phyloP scores from a whole-genome alignment of 1,284 basidiomycete genomes.

The Pisolithus thermaeus region DNA sequence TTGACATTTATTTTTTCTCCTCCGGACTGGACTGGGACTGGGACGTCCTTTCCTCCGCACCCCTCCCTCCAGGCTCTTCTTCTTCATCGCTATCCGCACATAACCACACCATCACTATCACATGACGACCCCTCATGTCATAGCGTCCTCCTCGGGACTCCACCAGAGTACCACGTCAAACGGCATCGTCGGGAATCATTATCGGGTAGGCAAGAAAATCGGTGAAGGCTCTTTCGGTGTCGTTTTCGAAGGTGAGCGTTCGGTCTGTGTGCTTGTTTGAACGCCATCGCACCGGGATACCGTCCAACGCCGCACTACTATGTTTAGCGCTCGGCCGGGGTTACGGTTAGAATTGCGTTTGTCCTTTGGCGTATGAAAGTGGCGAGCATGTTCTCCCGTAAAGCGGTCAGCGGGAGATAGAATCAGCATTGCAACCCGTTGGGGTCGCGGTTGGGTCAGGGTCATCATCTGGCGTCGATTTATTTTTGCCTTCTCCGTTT shows the following conservation, averaged over 20 bases:
- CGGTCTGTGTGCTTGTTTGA: not conserved
- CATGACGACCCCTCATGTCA: slow-evolving; percentile 75
- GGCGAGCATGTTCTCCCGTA: too few species aligned
- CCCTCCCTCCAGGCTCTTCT: slow-evolving; percentile 18
- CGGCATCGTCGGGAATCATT: slow-evolving; percentile 71
- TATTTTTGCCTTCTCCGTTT: too few species aligned
- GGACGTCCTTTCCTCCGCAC: slow-evolving; percentile 6
- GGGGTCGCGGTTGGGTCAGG: too few species aligned
- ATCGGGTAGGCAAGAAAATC: slow-evolving; percentile 81
- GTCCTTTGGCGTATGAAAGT: too few species aligned
- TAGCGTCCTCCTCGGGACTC: slow-evolving; percentile 63
- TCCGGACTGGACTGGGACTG: slow-evolving; percentile 16
- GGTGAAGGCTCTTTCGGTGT: slow-evolving; percentile 84
- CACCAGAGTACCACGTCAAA: slow-evolving; percentile 55
- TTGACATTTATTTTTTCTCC: slow-evolving; percentile 21
- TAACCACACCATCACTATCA: slow-evolving; percentile 6
- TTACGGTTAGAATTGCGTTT: too few species aligned
- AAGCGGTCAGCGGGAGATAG: too few species aligned
- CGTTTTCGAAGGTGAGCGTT: slow-evolving; percentile 66
- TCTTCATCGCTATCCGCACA: slow-evolving; percentile 4
- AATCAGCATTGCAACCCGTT: too few species aligned
- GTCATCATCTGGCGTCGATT: too few species aligned
- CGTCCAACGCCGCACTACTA: too few species aligned
- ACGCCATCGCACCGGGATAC: not conserved
- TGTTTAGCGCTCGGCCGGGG: too few species aligned